Evolutionary conservation across 179 eudicot genomes (phyloP).

Genomic region (Spergularia azorica): DNA sequence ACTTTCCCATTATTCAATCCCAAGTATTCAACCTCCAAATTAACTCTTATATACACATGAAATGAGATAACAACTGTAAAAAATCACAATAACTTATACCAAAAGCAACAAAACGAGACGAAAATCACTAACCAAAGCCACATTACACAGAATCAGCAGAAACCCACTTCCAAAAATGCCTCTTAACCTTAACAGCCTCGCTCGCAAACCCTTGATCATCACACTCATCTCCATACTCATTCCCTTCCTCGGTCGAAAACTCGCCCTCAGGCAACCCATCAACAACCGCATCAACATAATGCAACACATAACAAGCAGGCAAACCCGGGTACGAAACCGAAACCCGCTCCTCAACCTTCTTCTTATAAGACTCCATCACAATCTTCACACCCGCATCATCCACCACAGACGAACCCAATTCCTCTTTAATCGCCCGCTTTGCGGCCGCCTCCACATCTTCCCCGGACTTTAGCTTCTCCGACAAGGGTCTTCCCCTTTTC

Average conservation of each 20-base stretch:
- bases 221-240: constrained; percentile 50
- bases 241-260: constrained; percentile 69
- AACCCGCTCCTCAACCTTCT: constrained; percentile 76
- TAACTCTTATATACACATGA: constrained; percentile 30
- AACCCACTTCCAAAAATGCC: constrained; percentile 93
- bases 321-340: constrained; percentile 92
- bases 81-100: constrained; percentile 1
- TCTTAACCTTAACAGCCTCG: constrained; percentile 56
- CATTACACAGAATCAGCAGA: constrained; percentile 45
- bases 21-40: constrained; percentile 23
- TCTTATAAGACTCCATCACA: constrained; percentile 56
- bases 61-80: constrained; percentile 20
- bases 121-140: constrained; percentile 36
- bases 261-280: constrained; percentile 84
- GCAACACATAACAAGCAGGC: constrained; percentile 88
- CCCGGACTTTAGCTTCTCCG: constrained; percentile 79
- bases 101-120: constrained; percentile 1
- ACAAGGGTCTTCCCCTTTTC: constrained; percentile 53
- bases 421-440: constrained; percentile 73
- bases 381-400: constrained; percentile 39
- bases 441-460: constrained; percentile 65
- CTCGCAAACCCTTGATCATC: constrained; percentile 36
- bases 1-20: constrained; percentile 15
- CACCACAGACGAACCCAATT: constrained; percentile 51
- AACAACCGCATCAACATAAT: constrained; percentile 74